A percentile compares a stretch with the other conserved stretches of the same genome.
These are phyloP conservation scores for Raphidocelis subcapitata DNA, from an alignment of 139 green algal species.

Conservation along the genomic window DNA sequence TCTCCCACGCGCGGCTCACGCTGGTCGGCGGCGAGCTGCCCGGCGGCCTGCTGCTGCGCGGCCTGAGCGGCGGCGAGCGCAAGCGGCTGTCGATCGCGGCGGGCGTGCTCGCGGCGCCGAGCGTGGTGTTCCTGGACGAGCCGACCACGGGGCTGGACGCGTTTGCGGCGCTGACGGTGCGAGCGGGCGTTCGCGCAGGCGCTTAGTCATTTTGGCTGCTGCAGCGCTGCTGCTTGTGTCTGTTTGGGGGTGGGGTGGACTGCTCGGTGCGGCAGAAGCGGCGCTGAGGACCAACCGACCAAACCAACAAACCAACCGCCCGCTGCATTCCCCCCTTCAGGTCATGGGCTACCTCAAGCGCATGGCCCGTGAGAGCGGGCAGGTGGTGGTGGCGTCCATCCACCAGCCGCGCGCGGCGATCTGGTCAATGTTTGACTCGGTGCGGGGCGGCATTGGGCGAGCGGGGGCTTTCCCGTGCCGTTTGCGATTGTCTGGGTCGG, in stretches of 20 bases:
- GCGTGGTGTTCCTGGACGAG: constrained; percentile 32
- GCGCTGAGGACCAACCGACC: too few species aligned
- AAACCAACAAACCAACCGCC: too few species aligned
- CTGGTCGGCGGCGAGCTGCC: constrained; percentile 68
- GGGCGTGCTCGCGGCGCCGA: constrained; percentile 16
- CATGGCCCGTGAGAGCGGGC: constrained; percentile 37
- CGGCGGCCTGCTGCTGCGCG: constrained; percentile 65
- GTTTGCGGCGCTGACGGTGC: constrained; percentile 65
- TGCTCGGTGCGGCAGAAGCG: too few species aligned
- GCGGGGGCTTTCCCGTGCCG: background rate
- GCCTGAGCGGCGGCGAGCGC: constrained; percentile 76
- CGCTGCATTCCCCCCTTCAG: too few species aligned
- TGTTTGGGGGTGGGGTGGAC: too few species aligned
- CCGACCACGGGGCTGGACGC: constrained; percentile 44
- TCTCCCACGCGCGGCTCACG: background rate
- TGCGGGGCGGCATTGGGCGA: too few species aligned
- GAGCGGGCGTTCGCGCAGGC: too few species aligned
- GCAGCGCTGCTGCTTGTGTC: too few species aligned
- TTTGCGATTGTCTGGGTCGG: background rate
- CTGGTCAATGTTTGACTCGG: constrained; percentile 57
- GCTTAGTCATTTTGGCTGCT: too few species aligned
- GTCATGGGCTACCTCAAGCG: constrained; percentile 32
- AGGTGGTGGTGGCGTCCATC: constrained; percentile 51
- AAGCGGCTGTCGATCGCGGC: constrained; percentile 74
- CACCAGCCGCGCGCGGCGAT: constrained; percentile 61